A percentile compares a stretch with the other conserved stretches of the same genome.
Conservation (phyloP, 1,284 basidiomycete genomes). For the Ustilago xerochloae region DNA sequence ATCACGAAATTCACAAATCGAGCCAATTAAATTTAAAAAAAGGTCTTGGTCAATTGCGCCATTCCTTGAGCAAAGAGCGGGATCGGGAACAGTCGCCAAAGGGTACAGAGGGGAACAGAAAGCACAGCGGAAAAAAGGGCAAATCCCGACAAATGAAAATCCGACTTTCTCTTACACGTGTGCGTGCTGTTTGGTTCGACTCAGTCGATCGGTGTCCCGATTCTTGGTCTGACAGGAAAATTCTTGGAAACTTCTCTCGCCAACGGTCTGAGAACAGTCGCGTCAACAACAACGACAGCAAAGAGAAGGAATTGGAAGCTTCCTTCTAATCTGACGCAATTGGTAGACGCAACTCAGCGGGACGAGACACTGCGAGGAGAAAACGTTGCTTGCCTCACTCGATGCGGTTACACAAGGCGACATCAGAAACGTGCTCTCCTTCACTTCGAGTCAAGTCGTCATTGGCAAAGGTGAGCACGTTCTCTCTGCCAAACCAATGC, state of each 20-base stretch:
- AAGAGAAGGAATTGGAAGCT: not conserved
- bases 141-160: not conserved
- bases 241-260: conserved; percentile 4
- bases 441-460: conserved; percentile 11
- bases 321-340: not conserved
- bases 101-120: not conserved
- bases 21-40: not conserved
- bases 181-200: too few relatives aligned
- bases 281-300: not conserved
- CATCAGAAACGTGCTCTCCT: not conserved
- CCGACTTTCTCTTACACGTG: not conserved
- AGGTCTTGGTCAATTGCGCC: not conserved
- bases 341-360: not conserved
- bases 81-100: not conserved
- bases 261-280: not conserved
- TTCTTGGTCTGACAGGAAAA: conserved; percentile 8
- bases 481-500: not conserved
- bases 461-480: conserved; percentile 19
- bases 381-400: not conserved
- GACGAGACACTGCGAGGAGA: not conserved
- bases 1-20: not conserved
- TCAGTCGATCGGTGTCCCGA: not conserved
- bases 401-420: not conserved
- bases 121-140: not conserved
- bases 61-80: not conserved